These are phyloP conservation scores for Uncinocarpus reesii DNA, from an alignment of 2,329 filamentous ascomycete genomes.

Conservation along the genomic window DNA sequence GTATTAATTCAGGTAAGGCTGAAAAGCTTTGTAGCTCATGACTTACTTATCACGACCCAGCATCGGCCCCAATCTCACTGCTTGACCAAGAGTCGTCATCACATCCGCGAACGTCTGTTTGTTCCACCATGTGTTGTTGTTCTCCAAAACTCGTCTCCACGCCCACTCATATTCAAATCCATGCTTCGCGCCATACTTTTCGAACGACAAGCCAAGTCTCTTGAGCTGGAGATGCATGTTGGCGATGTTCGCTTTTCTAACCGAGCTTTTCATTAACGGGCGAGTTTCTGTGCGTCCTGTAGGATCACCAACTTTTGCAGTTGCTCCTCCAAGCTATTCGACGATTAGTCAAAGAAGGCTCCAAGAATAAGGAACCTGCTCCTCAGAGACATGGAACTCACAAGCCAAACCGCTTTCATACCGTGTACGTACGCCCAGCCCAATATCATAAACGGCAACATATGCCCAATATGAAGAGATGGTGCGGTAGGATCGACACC, in stretches of 20 bases:
- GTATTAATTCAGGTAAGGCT: background rate
- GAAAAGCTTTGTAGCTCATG: no score
- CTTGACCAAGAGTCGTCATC: conserved; percentile 59
- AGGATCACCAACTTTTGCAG: conserved; percentile 39
- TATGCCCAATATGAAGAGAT: conserved; percentile 42
- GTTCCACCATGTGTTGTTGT: conserved; percentile 79
- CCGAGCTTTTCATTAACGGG: conserved; percentile 27
- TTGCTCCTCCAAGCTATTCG: conserved; percentile 38
- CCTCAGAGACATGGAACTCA: conserved; percentile 21
- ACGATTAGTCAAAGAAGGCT: background rate
- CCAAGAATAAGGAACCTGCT: background rate
- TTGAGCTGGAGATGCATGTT: conserved; percentile 43
- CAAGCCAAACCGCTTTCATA: conserved; percentile 37
- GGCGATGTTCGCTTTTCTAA: conserved; percentile 39
- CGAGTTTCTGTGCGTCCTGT: conserved; percentile 36
- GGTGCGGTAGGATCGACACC: conserved; percentile 43
- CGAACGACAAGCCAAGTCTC: conserved; percentile 64
- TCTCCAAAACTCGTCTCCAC: conserved; percentile 58
- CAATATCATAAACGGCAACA: conserved; percentile 43
- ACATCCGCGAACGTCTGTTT: conserved; percentile 63
- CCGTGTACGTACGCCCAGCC: conserved; percentile 43
- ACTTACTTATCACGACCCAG: conserved; percentile 76
- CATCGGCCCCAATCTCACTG: conserved; percentile 74
- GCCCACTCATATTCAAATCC: conserved; percentile 54
- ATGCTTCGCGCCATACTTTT: conserved; percentile 53